Evolutionary conservation across 1,139 yeast species (phyloP), one percentile per base, ranked within the genome.

Genomic region (Yamadazyma buinensis): DNA sequence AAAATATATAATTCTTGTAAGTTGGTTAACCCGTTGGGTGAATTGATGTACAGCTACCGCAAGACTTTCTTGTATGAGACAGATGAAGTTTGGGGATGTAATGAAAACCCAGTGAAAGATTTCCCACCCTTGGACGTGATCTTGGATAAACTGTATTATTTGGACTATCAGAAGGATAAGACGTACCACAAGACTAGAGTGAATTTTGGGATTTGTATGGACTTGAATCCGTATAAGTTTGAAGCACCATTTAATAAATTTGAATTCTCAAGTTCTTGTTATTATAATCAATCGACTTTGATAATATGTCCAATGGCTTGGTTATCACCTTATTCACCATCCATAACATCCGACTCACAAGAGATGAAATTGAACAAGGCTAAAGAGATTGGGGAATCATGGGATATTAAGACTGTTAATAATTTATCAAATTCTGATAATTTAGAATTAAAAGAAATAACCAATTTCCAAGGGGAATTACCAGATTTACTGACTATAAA

Each of bases 191-290:
- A 13, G 3, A 36, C 36, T 7, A 57, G 56, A 10, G 61, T 83
- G 1, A 73, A 79, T 29, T 67, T 88, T 38, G 97, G 96, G 0
- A 87, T 90, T n/a, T 90, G 97, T 55, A 90, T 88, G 97, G 97
- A 88, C 56, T 59, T 90, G 43, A 88, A 86, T 54, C 96, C 97
- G 0, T 84, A 85, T 55, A 72, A 84, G 52, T 90, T 88, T 54
- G 67, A 75, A 44, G 88, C 95, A 1, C 88, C 95, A 1, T 87
- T 85, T 57, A 67, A 72, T 28, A 69, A 66, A 23, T 87, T 73
- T 53, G 97, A 90, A 54, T 86, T 85, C 56, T 73, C 90, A 1
- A 54, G 59, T 20, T 64, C 69, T 34, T 80, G 86, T 39, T 54
- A 64, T 23, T 49, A 59, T 1, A 70, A 78, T 34, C 52, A 61